These are phyloP conservation scores for Botrytis porri DNA, from an alignment of 2,329 filamentous ascomycete species.

Conservation along the genomic window DNA sequence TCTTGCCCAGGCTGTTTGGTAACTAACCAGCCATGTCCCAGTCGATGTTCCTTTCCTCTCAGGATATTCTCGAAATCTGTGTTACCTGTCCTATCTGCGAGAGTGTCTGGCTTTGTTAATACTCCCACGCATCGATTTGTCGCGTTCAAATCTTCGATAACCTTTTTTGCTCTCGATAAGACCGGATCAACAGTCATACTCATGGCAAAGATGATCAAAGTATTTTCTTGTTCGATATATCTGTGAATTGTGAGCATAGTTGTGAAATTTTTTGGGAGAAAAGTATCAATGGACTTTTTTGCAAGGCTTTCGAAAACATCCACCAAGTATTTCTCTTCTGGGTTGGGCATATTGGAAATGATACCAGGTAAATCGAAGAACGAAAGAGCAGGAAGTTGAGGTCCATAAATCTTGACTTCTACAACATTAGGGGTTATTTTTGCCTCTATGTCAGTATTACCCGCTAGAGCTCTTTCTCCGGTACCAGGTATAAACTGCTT, in stretches of 20 bases:
- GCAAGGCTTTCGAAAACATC: conserved; percentile 70
- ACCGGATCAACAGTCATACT: conserved; percentile 77
- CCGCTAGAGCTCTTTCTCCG: conserved; percentile 37
- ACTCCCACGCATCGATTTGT: conserved; percentile 66
- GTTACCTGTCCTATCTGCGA: conserved; percentile 43
- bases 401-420: conserved; percentile 69
- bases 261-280: too few relatives aligned
- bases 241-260: too few relatives aligned
- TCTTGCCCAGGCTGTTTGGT: conserved; percentile 61
- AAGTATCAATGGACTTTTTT: conserved; percentile 39
- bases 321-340: conserved; percentile 64
- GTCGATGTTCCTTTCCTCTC: conserved; percentile 52
- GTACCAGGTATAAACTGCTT: conserved; percentile 43
- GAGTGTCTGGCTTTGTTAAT: conserved; percentile 79
- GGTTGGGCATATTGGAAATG: conserved; percentile 65
- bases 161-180: conserved; percentile 66
- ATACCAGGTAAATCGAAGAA: conserved; percentile 87
- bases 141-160: conserved; percentile 56
- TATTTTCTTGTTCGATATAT: conserved; percentile 46
- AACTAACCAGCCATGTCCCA: conserved; percentile 76
- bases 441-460: conserved; percentile 42
- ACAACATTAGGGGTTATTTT: conserved; percentile 84
- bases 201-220: conserved; percentile 74
- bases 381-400: conserved; percentile 67
- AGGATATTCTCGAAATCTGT: conserved; percentile 63